These are phyloP conservation scores for Penicillium fimorum DNA, from an alignment of 495 filamentous ascomycete genomes.

Conservation along the genomic window DNA sequence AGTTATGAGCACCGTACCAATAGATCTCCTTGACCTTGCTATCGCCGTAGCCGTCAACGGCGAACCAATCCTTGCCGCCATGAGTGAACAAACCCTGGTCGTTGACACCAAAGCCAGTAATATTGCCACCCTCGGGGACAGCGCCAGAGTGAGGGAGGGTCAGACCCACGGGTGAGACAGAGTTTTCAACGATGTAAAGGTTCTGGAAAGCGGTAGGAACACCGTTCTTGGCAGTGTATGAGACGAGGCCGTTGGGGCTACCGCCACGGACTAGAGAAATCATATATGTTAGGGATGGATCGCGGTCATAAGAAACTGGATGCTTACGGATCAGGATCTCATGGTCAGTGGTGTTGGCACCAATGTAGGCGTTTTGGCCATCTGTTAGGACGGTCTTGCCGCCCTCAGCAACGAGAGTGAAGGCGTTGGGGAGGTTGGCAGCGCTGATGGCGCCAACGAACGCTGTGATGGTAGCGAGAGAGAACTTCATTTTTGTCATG, in stretches of 20 bases:
- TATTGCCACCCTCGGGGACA: conserved; percentile 28
- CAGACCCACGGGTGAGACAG: conserved; percentile 24
- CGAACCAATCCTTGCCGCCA: conserved; percentile 27
- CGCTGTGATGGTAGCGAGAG: conserved; percentile 25
- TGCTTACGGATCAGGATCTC: conserved; percentile 32
- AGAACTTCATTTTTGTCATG: conserved; percentile 33
- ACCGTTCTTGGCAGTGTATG: conserved; percentile 26
- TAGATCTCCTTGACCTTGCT: conserved; percentile 25
- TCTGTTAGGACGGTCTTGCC: conserved; percentile 34
- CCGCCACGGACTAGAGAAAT: conserved; percentile 13
- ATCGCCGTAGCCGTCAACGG: conserved; percentile 27
- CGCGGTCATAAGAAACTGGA: background rate
- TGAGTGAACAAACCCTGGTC: conserved; percentile 33
- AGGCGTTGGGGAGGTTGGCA: conserved; percentile 30
- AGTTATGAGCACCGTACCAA: conserved; percentile 30
- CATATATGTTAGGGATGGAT: conserved; percentile 4
- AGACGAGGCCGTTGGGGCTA: conserved; percentile 19
- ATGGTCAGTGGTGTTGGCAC: conserved; percentile 22
- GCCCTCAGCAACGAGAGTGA: conserved; percentile 35
- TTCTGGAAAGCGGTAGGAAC: conserved; percentile 33
- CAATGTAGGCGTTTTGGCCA: conserved; percentile 27
- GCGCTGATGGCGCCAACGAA: conserved; percentile 28
- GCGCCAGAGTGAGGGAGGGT: conserved; percentile 35
- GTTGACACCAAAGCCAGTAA: conserved; percentile 27
- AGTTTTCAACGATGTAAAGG: conserved; percentile 31